phyloP scores from a whole-genome alignment of 805 yeast species.

The Ogataea salicorniae region DNA sequence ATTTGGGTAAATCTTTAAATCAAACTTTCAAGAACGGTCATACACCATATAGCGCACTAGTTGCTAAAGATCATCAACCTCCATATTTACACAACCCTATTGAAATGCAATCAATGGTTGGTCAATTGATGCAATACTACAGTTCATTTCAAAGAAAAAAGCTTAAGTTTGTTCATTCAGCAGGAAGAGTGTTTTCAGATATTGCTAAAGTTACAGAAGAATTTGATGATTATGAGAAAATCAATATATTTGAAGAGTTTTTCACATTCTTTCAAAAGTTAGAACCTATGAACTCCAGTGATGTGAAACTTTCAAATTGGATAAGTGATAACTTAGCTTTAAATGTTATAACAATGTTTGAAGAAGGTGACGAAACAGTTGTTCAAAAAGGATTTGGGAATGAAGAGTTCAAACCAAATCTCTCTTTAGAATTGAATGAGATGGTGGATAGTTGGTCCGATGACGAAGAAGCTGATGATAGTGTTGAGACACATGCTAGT shows the following conservation, averaged over 20 bases:
- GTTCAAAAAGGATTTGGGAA: neutral
- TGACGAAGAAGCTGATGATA: constrained; percentile 2
- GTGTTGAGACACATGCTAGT: no score
- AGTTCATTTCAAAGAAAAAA: constrained; percentile 7
- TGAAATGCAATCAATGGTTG: constrained; percentile 33
- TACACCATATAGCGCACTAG: constrained; percentile 1
- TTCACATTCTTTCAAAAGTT: constrained; percentile 5
- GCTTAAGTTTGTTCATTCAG: constrained; percentile 9
- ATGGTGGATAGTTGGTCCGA: constrained; percentile 18
- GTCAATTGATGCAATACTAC: constrained; percentile 27
- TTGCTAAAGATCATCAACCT: constrained; percentile 1
- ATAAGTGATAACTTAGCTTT: constrained; percentile 11
- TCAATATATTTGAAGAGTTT: constrained; percentile 3
- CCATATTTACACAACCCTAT: constrained; percentile 14
- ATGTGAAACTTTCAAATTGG: neutral
- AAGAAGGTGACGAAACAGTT: neutral
- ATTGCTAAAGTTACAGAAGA: neutral
- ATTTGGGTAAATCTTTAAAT: constrained; percentile 13
- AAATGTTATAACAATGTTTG: constrained; percentile 4
- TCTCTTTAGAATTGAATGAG: constrained; percentile 7
- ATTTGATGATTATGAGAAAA: neutral
- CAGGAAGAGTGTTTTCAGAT: constrained; percentile 11
- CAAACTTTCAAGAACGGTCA: constrained; percentile 4
- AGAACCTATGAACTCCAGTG: constrained; percentile 6
- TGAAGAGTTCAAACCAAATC: constrained; percentile 1